Evolutionary conservation across 352 stramenopile species (phyloP).

Genomic region (Phytophthora sansomeana): DNA sequence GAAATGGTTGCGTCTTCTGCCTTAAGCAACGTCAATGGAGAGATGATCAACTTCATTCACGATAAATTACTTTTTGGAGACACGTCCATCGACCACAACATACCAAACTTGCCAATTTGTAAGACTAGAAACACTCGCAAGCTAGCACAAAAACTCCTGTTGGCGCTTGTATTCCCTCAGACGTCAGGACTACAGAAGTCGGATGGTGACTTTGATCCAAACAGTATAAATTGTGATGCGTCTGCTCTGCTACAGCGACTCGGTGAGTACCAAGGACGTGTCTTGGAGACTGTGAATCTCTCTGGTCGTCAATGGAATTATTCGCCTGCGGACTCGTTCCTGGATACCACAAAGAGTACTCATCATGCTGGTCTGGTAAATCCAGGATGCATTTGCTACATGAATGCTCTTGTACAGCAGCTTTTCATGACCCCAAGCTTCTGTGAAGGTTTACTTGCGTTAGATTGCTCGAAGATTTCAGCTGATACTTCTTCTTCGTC

Average conservation of each 20-base stretch:
- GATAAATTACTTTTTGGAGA: constrained; percentile 34
- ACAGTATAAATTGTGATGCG: constrained; percentile 17
- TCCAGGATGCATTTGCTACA: constrained; percentile 99
- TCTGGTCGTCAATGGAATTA: constrained; percentile 73
- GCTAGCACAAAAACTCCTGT: constrained; percentile 26
- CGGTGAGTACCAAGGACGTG: constrained; percentile 35
- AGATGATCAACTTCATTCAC: constrained; percentile 30
- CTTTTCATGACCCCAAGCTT: constrained; percentile 90
- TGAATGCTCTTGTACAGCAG: constrained; percentile 98
- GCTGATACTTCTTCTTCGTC: constrained; percentile 14
- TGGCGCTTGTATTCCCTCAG: constrained; percentile 28
- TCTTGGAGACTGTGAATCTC: constrained; percentile 35
- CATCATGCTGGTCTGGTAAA: constrained; percentile 94
- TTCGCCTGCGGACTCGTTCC: constrained; percentile 51
- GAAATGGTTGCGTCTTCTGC: not conserved
- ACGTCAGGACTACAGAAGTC: not conserved
- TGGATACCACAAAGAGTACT: constrained; percentile 30
- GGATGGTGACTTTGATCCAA: not conserved
- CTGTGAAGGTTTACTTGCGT: constrained; percentile 49
- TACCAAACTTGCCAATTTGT: constrained; percentile 16
- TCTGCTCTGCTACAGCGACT: constrained; percentile 25
- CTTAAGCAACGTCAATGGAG: not conserved
- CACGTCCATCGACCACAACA: not conserved
- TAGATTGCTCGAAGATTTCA: constrained; percentile 34
- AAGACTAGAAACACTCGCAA: constrained; percentile 18